These are phyloP conservation scores for Porcisia hertigi DNA, from an alignment of 208 protist species.

Conservation along the genomic window DNA sequence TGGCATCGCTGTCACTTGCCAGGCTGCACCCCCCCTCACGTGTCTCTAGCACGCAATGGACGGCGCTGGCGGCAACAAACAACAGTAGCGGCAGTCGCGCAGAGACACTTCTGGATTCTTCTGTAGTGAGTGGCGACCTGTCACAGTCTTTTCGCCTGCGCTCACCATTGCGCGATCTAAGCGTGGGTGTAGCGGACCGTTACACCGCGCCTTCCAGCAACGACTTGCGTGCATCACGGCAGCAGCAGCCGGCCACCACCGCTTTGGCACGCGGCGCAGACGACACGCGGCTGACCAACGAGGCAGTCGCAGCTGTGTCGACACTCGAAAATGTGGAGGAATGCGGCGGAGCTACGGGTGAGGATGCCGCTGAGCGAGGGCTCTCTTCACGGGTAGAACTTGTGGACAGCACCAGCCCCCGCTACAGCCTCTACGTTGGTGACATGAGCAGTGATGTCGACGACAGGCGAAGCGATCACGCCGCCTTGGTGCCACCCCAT, in stretches of 20 bases:
- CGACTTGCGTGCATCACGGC: background rate
- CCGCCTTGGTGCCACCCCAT: background rate
- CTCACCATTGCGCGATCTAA: background rate
- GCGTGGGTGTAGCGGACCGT: slow-evolving; percentile 10
- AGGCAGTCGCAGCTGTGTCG: background rate
- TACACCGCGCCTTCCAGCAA: slow-evolving; percentile 11
- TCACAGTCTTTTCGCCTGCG: slow-evolving; percentile 6
- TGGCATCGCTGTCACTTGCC: background rate
- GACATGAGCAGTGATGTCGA: background rate
- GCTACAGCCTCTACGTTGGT: background rate
- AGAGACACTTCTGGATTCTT: slow-evolving; percentile 1
- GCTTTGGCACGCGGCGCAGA: background rate
- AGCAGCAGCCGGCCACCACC: background rate
- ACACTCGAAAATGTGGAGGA: background rate
- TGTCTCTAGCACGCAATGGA: background rate
- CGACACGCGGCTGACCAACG: background rate
- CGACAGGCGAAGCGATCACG: background rate
- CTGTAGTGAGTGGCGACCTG: slow-evolving; percentile 14
- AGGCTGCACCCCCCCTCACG: background rate
- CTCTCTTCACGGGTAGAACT: background rate
- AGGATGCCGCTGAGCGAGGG: background rate
- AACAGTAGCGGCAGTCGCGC: background rate
- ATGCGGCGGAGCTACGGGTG: background rate
- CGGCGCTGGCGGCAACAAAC: background rate
- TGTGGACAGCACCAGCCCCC: background rate